Conservation (phyloP, 257 asterid genomes). For the Lycium ferocissimum region DNA sequence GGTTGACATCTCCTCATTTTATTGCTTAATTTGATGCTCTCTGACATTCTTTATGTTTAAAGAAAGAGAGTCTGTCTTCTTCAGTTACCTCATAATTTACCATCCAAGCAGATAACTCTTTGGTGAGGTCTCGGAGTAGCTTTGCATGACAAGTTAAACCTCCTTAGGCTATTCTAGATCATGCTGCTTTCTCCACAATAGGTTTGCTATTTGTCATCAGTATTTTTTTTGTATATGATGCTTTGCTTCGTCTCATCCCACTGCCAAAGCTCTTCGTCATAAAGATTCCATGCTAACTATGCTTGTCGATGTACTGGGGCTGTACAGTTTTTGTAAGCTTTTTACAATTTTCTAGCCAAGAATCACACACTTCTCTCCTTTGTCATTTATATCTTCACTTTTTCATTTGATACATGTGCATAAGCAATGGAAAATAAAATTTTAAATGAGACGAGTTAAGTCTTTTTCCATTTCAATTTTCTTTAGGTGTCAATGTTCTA, state of each 20-base stretch:
- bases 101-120: not conserved
- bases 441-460: not conserved
- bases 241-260: not conserved
- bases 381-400: not conserved
- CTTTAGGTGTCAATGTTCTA: not conserved
- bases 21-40: not conserved
- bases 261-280: constrained; percentile 1
- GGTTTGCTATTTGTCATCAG: not conserved
- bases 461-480: not conserved
- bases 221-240: not conserved
- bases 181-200: not conserved
- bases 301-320: not conserved
- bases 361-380: constrained; percentile 2
- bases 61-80: not conserved
- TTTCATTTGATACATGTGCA: not conserved
- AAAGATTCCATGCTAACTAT: not conserved
- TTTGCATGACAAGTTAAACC: not conserved
- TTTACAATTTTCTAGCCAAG: not conserved
- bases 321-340: not conserved
- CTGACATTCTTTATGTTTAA: not conserved
- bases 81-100: not conserved
- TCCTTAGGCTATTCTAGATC: constrained; percentile 6
- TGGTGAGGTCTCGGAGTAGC: not conserved
- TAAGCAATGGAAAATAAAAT: not conserved
- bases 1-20: not conserved